Percentiles rank a stretch among this genome's conserved stretches.
Evolutionary conservation across 331 rosid species (phyloP).

Genomic region (Quercus tomentella): DNA sequence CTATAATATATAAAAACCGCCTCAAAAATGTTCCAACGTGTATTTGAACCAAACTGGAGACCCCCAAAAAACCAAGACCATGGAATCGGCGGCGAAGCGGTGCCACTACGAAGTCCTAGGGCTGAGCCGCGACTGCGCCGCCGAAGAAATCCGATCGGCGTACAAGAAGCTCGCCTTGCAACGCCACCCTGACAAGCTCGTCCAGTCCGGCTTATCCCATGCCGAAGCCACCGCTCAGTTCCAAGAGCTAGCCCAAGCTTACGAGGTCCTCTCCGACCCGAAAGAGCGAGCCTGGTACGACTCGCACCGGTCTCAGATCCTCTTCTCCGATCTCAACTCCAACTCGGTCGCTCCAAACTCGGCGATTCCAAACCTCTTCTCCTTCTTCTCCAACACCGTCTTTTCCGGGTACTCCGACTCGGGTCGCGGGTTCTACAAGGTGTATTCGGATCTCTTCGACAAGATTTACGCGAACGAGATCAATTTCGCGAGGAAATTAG

Average conservation of each 20-base stretch:
- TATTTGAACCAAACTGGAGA: too few relatives aligned
- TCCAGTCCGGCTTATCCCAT: constrained; percentile 70
- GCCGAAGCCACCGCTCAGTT: constrained; percentile 83
- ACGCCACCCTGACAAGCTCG: constrained; percentile 96
- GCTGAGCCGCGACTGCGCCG: constrained; percentile 44
- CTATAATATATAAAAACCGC: too few relatives aligned
- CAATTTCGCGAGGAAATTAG: constrained; percentile 55
- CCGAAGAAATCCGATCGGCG: constrained; percentile 76
- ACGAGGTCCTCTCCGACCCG: constrained; percentile 92
- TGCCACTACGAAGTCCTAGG: constrained; percentile 97
- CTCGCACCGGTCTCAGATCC: constrained; percentile 93
- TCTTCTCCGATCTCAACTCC: constrained; percentile 68
- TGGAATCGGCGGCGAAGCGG: constrained; percentile 69
- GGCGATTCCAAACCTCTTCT: constrained; percentile 67
- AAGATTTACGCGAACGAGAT: constrained; percentile 70
- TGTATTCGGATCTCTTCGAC: constrained; percentile 62
- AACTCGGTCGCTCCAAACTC: constrained; percentile 41
- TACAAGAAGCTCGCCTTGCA: constrained; percentile 82
- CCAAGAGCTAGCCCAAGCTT: constrained; percentile 90
- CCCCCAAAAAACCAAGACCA: constrained; percentile 6
- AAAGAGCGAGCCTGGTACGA: constrained; percentile 98
- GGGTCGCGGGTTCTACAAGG: constrained; percentile 68
- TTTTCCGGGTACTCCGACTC: constrained; percentile 66
- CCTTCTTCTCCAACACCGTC: constrained; percentile 90
- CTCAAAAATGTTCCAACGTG: too few relatives aligned